Evolutionary conservation across 208 protist genomes (phyloP), one percentile per base, ranked within the genome.

Genomic region (Trypanosoma cruzi): DNA sequence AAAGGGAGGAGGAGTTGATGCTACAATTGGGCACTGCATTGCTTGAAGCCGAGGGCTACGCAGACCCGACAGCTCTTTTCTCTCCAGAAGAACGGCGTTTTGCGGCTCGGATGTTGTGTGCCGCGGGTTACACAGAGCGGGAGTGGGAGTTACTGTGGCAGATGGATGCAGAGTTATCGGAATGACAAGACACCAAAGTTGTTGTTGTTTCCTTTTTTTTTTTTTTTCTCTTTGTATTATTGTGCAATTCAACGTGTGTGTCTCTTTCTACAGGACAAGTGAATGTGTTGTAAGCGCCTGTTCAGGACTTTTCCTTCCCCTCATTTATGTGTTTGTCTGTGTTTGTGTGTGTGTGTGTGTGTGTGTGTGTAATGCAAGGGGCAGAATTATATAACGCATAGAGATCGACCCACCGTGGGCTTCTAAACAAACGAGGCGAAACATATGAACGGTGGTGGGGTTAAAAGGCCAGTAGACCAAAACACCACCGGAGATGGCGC

Each of bases 111-210:
- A 56, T 81, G 60, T 63, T 88, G 29, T 73, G 88, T 52, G 67
- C 84, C n/a, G 54, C 73, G 50, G 85, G 81, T 22, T 89, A 89
- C 62, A 72, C 77, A 20, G 57, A 73, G 4, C 77, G 77, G 20
- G 85, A 94, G 69, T 94, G 85, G 85, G 54, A 79, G 26, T 24
- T 65, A 37, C 64, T 94, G 50, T 56, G 65, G 53, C 64, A 77
- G 59, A 37, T 88, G 14, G 79, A 54, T 24, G 32, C 16, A 18
- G 53, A 65, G 26, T 18, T 57, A 11, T 26, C 44, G 57, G 60
- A 65, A 20, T 65, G 16, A 40, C 18, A 40, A 31, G 40, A 24
- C 8, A 10, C 48, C 22, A 26, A 52, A 28, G 6, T 52, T n/a
- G 22, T 22, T n/a, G 53, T 85, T 32, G 83, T 52, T 28, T 24